Evolutionary conservation across 2,329 filamentous ascomycete genomes (phyloP).

Genomic region (Beauveria australis): DNA sequence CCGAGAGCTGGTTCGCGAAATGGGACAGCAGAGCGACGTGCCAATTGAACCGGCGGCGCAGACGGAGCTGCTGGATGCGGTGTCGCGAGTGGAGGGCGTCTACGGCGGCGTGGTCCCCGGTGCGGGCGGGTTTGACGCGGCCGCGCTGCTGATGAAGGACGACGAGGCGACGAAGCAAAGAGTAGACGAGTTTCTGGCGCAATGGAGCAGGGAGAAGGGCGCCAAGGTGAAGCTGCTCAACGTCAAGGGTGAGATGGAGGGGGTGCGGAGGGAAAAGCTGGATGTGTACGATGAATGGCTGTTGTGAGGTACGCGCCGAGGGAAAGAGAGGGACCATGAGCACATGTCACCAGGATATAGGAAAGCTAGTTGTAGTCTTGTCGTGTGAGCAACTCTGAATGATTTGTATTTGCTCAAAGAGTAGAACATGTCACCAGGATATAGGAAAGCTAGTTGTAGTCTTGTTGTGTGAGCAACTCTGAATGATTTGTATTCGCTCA

Average conservation of each 20-base stretch:
- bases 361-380: background rate
- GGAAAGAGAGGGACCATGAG: background rate
- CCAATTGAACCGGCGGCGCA: conserved; percentile 86
- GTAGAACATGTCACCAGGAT: background rate
- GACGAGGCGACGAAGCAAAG: conserved; percentile 52
- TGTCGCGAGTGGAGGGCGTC: conserved; percentile 66
- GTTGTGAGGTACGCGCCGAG: background rate
- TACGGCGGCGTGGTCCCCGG: conserved; percentile 89
- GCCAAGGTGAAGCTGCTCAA: conserved; percentile 60
- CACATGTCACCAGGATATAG: background rate
- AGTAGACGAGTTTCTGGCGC: conserved; percentile 53
- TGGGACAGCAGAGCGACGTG: conserved; percentile 67
- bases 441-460: background rate
- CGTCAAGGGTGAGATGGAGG: conserved; percentile 67
- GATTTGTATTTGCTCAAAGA: background rate
- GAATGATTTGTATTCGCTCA: background rate
- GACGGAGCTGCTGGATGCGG: conserved; percentile 72
- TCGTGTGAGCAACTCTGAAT: background rate
- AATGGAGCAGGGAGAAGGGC: conserved; percentile 54
- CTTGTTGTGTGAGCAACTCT: background rate
- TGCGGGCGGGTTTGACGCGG: conserved; percentile 87
- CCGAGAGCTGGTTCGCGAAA: conserved; percentile 60
- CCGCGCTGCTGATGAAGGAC: conserved; percentile 72
- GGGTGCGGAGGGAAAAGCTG: conserved; percentile 41
- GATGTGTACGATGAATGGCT: conserved; percentile 38